Evolutionary conservation across 2,329 filamentous ascomycete species (phyloP).

Genomic region (Penicillium sp.): DNA sequence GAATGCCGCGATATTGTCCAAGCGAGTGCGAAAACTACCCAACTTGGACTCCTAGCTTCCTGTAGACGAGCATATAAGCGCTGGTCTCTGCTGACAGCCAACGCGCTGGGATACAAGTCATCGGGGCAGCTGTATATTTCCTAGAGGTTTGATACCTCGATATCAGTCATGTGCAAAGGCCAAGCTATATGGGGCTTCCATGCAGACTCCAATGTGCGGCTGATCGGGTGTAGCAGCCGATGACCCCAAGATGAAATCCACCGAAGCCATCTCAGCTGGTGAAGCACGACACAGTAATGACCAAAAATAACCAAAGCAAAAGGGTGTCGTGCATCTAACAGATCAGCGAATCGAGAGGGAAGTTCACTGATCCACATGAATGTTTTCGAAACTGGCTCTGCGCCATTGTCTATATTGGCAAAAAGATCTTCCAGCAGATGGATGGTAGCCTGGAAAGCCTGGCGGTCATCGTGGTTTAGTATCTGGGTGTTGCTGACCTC

Average conservation of each 20-base stretch:
- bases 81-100: no score
- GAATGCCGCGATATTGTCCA: no score
- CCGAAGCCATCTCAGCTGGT: neutral
- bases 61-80: no score
- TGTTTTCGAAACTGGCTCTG: neutral
- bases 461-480: neutral
- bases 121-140: no score
- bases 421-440: neutral
- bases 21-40: no score
- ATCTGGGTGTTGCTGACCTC: neutral
- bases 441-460: neutral
- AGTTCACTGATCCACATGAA: neutral
- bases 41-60: no score
- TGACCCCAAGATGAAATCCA: conserved; percentile 4
- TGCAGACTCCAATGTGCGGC: neutral
- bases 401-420: neutral
- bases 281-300: neutral
- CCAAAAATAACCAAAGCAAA: neutral
- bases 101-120: no score
- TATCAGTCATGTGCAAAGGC: neutral
- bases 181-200: neutral
- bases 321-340: neutral
- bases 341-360: neutral
- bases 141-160: neutral
- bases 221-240: neutral